Evolutionary conservation across 2,329 filamentous ascomycete species (phyloP).

Genomic region (Curvularia lunata): DNA sequence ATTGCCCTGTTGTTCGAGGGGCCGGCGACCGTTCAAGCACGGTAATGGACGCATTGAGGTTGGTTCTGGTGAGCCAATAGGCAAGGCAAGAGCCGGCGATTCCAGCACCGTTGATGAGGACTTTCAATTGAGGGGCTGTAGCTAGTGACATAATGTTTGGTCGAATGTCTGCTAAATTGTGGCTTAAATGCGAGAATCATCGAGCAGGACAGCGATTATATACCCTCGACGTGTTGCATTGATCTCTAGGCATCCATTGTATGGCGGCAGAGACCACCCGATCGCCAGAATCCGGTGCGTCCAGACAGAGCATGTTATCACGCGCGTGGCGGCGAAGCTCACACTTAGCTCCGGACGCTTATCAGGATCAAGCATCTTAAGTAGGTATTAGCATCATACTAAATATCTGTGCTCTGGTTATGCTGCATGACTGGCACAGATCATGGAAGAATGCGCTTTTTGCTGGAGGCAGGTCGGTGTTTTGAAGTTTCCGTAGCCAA

Average conservation of each 20-base stretch:
- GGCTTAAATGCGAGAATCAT: too few relatives aligned
- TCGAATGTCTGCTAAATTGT: not conserved
- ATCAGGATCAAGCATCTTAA: not conserved
- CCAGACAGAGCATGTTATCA: not conserved
- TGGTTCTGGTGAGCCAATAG: constrained; percentile 40
- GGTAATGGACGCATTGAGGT: constrained; percentile 48
- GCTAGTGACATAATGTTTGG: constrained; percentile 9
- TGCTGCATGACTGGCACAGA: not conserved
- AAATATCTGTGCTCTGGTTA: not conserved
- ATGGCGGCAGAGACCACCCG: not conserved
- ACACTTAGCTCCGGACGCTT: not conserved
- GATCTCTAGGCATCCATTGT: constrained; percentile 2
- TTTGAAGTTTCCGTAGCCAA: constrained; percentile 1
- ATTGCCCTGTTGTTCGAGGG: constrained; percentile 52
- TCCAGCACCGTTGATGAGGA: constrained; percentile 51
- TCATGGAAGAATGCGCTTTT: not conserved
- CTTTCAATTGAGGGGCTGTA: constrained; percentile 21
- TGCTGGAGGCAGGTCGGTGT: not conserved
- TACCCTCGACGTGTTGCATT: not conserved
- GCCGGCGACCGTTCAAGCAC: constrained; percentile 53
- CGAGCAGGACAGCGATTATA: not conserved
- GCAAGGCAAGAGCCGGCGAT: constrained; percentile 50
- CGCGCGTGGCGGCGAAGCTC: not conserved
- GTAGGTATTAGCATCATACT: not conserved
- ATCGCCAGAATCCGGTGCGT: not conserved